These are phyloP conservation scores for Xylaria sp. DNA, from an alignment of 2,329 filamentous ascomycete genomes.

Conservation along the genomic window DNA sequence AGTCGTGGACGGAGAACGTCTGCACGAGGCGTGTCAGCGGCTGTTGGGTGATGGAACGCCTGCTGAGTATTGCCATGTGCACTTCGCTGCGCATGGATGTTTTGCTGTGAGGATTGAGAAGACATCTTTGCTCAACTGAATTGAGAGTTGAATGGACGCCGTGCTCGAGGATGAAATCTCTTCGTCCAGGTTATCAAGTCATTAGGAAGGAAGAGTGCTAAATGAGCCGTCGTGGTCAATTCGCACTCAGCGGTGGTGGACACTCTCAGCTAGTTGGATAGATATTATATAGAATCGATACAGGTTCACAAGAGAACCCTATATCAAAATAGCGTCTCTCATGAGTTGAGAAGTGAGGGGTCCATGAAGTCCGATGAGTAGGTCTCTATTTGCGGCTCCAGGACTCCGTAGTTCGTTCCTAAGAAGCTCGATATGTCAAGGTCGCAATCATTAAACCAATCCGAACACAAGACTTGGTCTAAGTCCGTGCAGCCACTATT, in stretches of 20 bases:
- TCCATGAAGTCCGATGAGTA: constrained; percentile 13
- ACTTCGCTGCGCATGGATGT: constrained; percentile 24
- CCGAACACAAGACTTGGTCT: not conserved
- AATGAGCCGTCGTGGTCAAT: not conserved
- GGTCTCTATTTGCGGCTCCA: constrained; percentile 1
- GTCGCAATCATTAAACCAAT: constrained; percentile 10
- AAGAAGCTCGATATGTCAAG: not conserved
- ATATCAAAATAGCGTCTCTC: not conserved
- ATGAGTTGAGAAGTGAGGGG: constrained; percentile 21
- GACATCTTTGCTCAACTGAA: constrained; percentile 3
- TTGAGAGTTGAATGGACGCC: not conserved
- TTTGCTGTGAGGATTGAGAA: constrained; percentile 38
- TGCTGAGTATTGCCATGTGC: constrained; percentile 34
- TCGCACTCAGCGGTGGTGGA: not conserved
- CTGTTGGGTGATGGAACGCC: constrained; percentile 16
- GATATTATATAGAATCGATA: not conserved
- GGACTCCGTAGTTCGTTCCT: not conserved
- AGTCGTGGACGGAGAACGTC: constrained; percentile 24
- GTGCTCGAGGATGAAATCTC: not conserved
- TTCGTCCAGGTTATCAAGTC: constrained; percentile 1
- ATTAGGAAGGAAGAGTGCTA: not conserved
- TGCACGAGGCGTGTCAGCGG: constrained; percentile 26
- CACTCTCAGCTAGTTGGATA: not conserved
- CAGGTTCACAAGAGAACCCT: not conserved
- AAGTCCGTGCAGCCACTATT: constrained; percentile 1